Evolutionary conservation across 1,284 basidiomycete genomes (phyloP).

Genomic region (Retiboletus flavoniger): DNA sequence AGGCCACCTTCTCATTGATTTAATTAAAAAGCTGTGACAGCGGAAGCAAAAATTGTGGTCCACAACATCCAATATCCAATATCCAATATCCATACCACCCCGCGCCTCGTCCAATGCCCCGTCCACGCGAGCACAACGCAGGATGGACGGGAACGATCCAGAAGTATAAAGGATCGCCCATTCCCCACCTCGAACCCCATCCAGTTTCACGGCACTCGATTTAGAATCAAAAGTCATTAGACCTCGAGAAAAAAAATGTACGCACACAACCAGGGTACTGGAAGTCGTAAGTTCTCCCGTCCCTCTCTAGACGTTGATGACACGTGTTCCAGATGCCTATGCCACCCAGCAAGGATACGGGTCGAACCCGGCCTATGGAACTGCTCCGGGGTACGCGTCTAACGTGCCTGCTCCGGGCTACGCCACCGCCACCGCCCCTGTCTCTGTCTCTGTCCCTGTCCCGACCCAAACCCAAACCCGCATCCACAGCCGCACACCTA

Average conservation of each 20-base stretch:
- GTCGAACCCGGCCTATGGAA: background rate
- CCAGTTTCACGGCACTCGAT: background rate
- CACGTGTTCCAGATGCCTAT: background rate
- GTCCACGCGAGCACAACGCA: conserved; percentile 10
- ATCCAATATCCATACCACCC: background rate
- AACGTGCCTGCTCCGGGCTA: background rate
- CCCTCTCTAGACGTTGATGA: background rate
- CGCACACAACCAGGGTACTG: background rate
- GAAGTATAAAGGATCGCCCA: conserved; percentile 12
- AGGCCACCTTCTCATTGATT: conserved; percentile 1
- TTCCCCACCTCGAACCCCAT: background rate
- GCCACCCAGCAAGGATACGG: background rate
- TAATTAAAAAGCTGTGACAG: conserved; percentile 4
- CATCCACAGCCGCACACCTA: background rate
- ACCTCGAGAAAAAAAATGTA: conserved; percentile 8
- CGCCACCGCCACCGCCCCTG: background rate
- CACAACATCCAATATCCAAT: conserved; percentile 10
- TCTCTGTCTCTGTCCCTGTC: background rate
- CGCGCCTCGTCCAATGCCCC: background rate
- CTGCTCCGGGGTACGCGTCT: background rate
- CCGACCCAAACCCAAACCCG: background rate
- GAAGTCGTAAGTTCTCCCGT: conserved; percentile 1
- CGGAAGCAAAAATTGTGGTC: conserved; percentile 9
- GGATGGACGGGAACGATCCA: background rate
- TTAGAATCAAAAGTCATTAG: background rate